Evolutionary conservation across 1,139 yeast genomes (phyloP), one percentile per base, ranked within the genome.

Genomic region (Taphrina flavorubra): DNA sequence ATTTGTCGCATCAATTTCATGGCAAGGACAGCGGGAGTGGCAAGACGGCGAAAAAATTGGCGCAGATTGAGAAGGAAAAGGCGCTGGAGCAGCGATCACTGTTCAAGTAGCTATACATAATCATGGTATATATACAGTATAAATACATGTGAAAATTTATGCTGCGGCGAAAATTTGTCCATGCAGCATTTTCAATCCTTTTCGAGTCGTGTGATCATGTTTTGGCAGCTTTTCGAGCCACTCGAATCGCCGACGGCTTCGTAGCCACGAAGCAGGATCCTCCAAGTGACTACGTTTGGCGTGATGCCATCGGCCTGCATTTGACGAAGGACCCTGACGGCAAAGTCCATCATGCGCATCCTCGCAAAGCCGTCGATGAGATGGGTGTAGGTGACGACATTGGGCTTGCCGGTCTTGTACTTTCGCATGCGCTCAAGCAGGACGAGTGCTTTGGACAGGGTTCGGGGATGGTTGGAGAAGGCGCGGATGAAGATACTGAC

Each of bases 1-100:
- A 86, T 71, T 77, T 92, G 68, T 90, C 97, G 0, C 96, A 90
- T 73, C 87, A 88, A 73, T 92, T 91, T 79, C 98, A 94, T 77
- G 97, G 97, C 0, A 83, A 82, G 59, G 80, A 81, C 51, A 77
- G 84, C 57, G 82, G 84, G 49, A 80, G 81, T 69, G 78, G 77
- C 62, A 82, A 82, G 74, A 76, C 76, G 59, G 83, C 77, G 73
- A 80, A 77, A 75, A 78, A 75, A 72, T 73, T 74, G 67, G 78
- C 76, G 75, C 79, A 72, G 71, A 78, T 75, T 65, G 79, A 76
- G 69, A 80, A 77, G 68, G 79, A 76, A 70, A 73, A 73, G 65
- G 74, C 76, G 69, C 69, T 70, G 60, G 75, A 76, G 69, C 72
- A 75, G 34, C 72, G 72, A 58, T 70, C 77, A 11, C 67, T 63